These are phyloP conservation scores for Globisporangium okanoganense DNA, from an alignment of 352 stramenopile genomes.

Conservation along the genomic window DNA sequence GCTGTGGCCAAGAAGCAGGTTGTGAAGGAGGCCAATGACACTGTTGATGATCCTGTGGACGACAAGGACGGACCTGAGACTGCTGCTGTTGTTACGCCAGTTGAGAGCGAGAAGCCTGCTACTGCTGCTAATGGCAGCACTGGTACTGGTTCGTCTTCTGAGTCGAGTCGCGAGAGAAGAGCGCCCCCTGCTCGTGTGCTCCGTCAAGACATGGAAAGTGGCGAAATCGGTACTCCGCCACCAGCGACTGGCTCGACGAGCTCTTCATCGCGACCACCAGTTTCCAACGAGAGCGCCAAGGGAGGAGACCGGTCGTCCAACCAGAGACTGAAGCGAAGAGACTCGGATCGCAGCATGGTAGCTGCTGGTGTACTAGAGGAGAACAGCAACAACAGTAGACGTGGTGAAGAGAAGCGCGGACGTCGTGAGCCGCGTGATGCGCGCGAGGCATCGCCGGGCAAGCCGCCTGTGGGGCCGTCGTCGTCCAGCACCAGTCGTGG, in stretches of 20 bases:
- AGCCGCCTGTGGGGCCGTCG: conserved; percentile 4
- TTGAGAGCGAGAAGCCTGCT: conserved; percentile 3
- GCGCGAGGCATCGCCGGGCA: conserved; percentile 26
- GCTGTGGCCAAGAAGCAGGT: conserved; percentile 21
- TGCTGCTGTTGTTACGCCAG: not conserved
- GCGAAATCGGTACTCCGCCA: conserved; percentile 34
- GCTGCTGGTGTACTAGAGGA: conserved; percentile 4
- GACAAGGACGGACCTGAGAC: not conserved
- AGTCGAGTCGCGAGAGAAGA: conserved; percentile 11
- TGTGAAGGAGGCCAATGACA: conserved; percentile 23
- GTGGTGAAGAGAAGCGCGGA: conserved; percentile 28
- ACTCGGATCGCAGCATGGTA: conserved; percentile 21
- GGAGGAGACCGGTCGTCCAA: conserved; percentile 1
- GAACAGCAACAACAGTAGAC: conserved; percentile 9
- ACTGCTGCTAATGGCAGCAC: not conserved
- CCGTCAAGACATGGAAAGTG: conserved; percentile 45
- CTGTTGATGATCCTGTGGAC: conserved; percentile 9
- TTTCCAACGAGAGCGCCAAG: not conserved
- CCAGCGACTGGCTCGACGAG: not conserved
- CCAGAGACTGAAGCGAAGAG: conserved; percentile 16
- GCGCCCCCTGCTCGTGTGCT: conserved; percentile 16
- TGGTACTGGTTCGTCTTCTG: conserved; percentile 4
- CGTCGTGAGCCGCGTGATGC: conserved; percentile 24
- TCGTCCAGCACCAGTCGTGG: not conserved
- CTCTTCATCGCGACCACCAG: conserved; percentile 7